These are phyloP conservation scores for Lactarius pseudohatsudake DNA, from an alignment of 768 basidiomycete genomes.

Conservation along the genomic window DNA sequence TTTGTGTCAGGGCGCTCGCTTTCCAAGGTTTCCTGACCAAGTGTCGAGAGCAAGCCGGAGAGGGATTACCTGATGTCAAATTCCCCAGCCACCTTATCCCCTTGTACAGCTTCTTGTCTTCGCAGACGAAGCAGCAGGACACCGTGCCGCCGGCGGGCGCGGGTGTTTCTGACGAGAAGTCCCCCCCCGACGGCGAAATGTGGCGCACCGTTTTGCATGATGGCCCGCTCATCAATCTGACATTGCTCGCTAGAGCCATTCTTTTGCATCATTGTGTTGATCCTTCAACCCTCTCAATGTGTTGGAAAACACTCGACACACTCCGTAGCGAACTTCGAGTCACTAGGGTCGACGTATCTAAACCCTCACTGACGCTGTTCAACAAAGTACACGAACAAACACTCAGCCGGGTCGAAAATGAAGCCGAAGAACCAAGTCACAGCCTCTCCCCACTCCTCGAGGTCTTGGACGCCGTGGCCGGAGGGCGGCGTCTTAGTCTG, in stretches of 20 bases:
- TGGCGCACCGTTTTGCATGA: conserved; percentile 3
- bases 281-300: conserved; percentile 1
- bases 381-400: background rate
- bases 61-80: background rate
- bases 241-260: background rate
- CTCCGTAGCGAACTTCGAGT: conserved; percentile 7
- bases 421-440: background rate
- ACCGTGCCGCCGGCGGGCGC: too few relatives aligned
- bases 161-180: too few relatives aligned
- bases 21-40: conserved; percentile 4
- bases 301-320: conserved; percentile 17
- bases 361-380: background rate
- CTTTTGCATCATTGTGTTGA: background rate
- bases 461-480: background rate
- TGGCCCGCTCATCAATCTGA: conserved; percentile 16
- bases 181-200: background rate
- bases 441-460: background rate
- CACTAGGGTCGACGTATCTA: background rate
- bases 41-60: background rate
- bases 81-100: background rate
- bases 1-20: conserved; percentile 4
- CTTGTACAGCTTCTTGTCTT: background rate
- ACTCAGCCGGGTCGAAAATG: background rate
- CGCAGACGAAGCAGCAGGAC: background rate
- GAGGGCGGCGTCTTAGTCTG: background rate